These are phyloP conservation scores for Chamaenerion angustifolium DNA, from an alignment of 345 rosid species.

Conservation along the genomic window DNA sequence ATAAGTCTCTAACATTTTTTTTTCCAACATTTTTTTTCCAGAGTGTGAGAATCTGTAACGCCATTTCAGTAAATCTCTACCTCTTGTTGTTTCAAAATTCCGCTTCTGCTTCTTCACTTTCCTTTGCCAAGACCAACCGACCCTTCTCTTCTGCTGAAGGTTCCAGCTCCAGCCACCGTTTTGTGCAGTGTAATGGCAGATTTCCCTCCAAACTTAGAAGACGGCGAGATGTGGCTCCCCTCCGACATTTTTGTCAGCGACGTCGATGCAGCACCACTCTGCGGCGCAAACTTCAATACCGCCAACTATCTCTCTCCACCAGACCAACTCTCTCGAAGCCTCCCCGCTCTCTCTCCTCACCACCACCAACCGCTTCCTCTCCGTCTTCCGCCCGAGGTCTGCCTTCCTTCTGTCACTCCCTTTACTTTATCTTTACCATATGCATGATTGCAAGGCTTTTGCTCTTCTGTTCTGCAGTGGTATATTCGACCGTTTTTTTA, in stretches of 20 bases:
- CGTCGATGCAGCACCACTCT: conserved; percentile 2
- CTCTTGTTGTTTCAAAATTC: not conserved
- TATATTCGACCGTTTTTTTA: conserved; percentile 4
- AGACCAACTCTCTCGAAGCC: conserved; percentile 18
- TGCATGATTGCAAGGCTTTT: conserved; percentile 11
- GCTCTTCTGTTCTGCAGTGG: conserved; percentile 1
- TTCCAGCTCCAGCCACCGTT: too few species aligned
- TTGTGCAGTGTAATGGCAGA: conserved; percentile 12
- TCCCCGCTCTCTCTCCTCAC: conserved; percentile 16
- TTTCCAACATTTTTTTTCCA: too few species aligned
- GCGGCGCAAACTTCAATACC: conserved; percentile 1
- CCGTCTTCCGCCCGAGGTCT: conserved; percentile 4
- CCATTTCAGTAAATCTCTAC: too few species aligned
- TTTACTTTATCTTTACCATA: not conserved
- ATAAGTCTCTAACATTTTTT: too few species aligned
- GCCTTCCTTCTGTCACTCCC: conserved; percentile 5
- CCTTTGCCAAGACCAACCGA: not conserved
- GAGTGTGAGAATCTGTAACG: too few species aligned
- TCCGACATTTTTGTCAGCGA: conserved; percentile 19
- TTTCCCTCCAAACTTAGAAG: conserved; percentile 24
- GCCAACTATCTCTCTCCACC: conserved; percentile 2
- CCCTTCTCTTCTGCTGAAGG: not conserved
- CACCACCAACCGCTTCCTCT: not conserved
- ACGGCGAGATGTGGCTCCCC: conserved; percentile 26
- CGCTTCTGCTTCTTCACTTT: not conserved